Percentiles rank a stretch among this genome's conserved stretches.
Evolutionary conservation across 768 basidiomycete genomes (phyloP).

Genomic region (Mycena metata): DNA sequence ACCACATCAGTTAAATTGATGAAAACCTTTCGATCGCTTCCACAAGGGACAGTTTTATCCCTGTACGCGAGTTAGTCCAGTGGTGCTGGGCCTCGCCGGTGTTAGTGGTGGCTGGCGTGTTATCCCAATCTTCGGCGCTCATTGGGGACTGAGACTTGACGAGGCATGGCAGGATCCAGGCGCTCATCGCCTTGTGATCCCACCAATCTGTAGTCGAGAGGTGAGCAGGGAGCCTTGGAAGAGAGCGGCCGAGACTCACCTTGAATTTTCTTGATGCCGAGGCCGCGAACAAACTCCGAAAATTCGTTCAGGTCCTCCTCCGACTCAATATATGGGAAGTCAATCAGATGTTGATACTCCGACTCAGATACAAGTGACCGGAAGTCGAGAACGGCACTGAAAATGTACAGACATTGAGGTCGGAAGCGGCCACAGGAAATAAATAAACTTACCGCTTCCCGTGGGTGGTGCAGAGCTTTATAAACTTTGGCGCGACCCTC

Average conservation of each 20-base stretch:
- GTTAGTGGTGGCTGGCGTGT: not conserved
- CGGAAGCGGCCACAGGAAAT: too few relatives aligned
- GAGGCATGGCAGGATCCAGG: not conserved
- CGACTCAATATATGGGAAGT: too few relatives aligned
- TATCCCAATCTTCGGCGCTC: not conserved
- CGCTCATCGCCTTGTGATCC: not conserved
- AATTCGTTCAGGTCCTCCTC: not conserved
- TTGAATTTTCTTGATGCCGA: too few relatives aligned
- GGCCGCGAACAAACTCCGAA: not conserved
- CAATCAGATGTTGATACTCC: not conserved
- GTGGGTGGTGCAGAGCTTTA: too few relatives aligned
- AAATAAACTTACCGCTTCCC: too few relatives aligned
- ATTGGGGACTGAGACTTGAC: not conserved
- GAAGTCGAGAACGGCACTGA: not conserved
- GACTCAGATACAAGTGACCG: not conserved
- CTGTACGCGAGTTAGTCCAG: not conserved
- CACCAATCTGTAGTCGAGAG: not conserved
- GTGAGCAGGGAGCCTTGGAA: not conserved
- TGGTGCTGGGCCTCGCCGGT: slow-evolving; percentile 8
- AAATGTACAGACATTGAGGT: too few relatives aligned
- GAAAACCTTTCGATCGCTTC: not conserved
- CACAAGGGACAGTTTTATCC: too few relatives aligned
- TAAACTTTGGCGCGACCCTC: too few relatives aligned
- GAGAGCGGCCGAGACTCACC: not conserved
- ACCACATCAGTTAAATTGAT: not conserved